Base-by-base conservation (phyloP, 192 early-diverging fungal genomes). In the Gaertneriomyces sp. region DNA sequence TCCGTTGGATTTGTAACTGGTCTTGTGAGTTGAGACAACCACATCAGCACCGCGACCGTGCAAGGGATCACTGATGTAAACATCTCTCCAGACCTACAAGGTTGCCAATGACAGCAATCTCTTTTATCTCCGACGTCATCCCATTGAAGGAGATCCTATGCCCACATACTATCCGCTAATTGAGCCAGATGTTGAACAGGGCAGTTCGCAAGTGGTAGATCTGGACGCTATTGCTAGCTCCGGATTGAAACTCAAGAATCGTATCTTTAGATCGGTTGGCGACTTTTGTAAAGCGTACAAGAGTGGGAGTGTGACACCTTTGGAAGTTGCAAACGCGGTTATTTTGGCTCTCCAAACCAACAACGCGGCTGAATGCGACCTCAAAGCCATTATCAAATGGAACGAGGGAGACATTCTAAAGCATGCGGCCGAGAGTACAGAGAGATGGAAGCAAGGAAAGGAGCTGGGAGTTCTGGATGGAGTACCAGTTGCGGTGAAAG, bases 401-500 rank as follows among this genome's bases (percentile, higher is more conserved):
- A 38, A 69, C 41, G 14, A 42, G 6, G 58, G 42, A 39, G 62
- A 74, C 19, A 40, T 65, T 25, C 61, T 55, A 53, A 54, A 66
- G 16, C 85, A 89, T 53, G 87, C 87, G 0, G 58, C 61, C 38
- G 73, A 41, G 4, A 89, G 86, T 3, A 80, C 81, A 9, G 60
- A 53, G 1, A 66, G 91, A 41, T 89, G 91, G 63, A 46, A 59
- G 14, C 42, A 56, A 9, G 74, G 76, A 0, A 52, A 39, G 5
- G 75, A 83, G 1, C 71, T 88, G 19, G 81, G 85, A 17, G 76
- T 76, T 52, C 66, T 92, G 25, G 91, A 92, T 72, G 91, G 91
- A 56, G 78, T 92, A 10, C 85, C 86, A 45, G 68, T 92, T n/a
- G 65, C 80, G 10, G 60, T 91, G 42, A 92, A 92, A 70, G 90